phyloP scores from a whole-genome alignment of 805 yeast species.

The Ogataea pini region DNA sequence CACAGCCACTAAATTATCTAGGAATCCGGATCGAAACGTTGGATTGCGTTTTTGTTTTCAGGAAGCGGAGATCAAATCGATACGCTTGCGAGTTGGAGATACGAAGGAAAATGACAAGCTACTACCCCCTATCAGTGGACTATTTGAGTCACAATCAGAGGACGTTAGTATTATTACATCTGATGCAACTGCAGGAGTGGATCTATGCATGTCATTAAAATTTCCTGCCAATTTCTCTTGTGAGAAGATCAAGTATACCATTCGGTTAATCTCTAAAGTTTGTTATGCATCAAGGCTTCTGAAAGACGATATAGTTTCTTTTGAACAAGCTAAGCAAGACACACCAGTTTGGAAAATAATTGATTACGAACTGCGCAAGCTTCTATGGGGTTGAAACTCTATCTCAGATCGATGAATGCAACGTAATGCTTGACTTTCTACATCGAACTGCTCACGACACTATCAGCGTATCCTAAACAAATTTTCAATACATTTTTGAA shows the following conservation, averaged over 20 bases:
- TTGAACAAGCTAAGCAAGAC: constrained; percentile 37
- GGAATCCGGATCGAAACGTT: constrained; percentile 35
- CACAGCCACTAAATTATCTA: constrained; percentile 21
- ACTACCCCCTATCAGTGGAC: constrained; percentile 1
- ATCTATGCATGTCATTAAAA: constrained; percentile 17
- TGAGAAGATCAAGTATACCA: constrained; percentile 15
- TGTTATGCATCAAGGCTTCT: constrained; percentile 27
- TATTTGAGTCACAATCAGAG: neutral
- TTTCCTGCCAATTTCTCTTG: constrained; percentile 20
- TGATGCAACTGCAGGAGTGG: neutral
- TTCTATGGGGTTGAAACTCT: constrained; percentile 37
- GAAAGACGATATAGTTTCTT: constrained; percentile 36
- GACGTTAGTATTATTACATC: neutral
- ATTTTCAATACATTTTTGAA: neutral
- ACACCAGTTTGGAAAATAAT: constrained; percentile 37
- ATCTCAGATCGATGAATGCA: neutral
- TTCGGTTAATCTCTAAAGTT: constrained; percentile 21
- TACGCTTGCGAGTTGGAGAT: constrained; percentile 7
- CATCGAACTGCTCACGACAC: neutral
- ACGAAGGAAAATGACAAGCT: neutral
- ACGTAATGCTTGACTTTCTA: neutral
- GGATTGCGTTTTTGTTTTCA: constrained; percentile 28
- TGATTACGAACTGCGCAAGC: constrained; percentile 38
- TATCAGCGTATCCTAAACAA: neutral
- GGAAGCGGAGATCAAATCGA: neutral